Evolutionary conservation across 163 green algal species (phyloP).

Genomic region (Chlamydomonas reinhardtii): DNA sequence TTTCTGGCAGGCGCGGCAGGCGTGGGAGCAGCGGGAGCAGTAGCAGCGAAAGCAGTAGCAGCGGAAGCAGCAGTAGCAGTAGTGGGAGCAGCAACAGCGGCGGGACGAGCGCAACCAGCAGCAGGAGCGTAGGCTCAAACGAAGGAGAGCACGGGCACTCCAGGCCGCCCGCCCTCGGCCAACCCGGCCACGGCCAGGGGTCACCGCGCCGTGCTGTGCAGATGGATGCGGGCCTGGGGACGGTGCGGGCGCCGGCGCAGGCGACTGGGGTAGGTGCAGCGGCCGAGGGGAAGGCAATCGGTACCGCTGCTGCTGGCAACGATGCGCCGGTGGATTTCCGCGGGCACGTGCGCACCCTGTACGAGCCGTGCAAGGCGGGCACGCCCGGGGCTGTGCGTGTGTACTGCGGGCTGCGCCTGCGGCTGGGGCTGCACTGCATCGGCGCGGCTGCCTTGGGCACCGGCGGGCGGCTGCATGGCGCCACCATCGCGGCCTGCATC

Average conservation of each 20-base stretch:
- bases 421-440: conserved; percentile 33
- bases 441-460: neutral
- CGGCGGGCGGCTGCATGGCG: neutral
- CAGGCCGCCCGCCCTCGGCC: no score
- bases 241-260: neutral
- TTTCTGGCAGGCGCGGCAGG: no score
- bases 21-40: no score
- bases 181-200: no score
- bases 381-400: neutral
- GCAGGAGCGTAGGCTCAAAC: no score
- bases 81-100: no score
- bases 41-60: no score
- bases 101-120: no score
- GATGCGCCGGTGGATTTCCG: neutral
- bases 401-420: conserved; percentile 32
- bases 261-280: neutral
- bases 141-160: neutral
- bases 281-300: neutral
- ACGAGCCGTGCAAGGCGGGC: neutral
- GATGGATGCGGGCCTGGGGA: no score
- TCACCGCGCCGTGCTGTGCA: no score
- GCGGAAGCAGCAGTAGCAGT: no score
- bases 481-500: neutral
- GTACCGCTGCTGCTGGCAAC: neutral
- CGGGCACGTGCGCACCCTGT: neutral